Conservation (phyloP, 163 green algal genomes). For the Scenedesmus sp. region DNA sequence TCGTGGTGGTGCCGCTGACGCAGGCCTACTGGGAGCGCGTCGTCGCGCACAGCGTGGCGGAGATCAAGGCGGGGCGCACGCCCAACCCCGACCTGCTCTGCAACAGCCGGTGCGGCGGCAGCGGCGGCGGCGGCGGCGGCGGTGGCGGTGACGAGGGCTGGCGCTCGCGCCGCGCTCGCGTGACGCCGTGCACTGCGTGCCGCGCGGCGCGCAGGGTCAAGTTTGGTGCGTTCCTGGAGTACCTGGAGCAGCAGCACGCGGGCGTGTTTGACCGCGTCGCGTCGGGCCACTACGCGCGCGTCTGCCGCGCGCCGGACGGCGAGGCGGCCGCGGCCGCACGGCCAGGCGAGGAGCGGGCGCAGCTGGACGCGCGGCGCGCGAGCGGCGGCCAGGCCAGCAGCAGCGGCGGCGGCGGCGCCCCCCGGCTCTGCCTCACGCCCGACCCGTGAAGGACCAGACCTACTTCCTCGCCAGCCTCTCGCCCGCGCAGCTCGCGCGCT, state of each 20-base stretch:
- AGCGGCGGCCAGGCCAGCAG: constrained; percentile 30
- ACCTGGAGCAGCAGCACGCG: constrained; percentile 55
- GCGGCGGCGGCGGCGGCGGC: neutral
- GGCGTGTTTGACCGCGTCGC: constrained; percentile 88
- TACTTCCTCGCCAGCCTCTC: constrained; percentile 96
- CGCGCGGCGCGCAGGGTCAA: constrained; percentile 79
- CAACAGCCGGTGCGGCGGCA: constrained; percentile 78
- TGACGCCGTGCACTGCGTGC: too few species aligned
- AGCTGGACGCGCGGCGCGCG: neutral
- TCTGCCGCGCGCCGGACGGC: constrained; percentile 12
- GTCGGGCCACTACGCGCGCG: constrained; percentile 95
- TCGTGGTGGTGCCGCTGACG: constrained; percentile 87
- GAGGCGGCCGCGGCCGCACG: neutral
- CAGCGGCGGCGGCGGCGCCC: constrained; percentile 15
- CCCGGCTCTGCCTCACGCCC: constrained; percentile 22
- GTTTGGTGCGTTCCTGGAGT: constrained; percentile 92
- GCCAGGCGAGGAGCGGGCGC: constrained; percentile 5
- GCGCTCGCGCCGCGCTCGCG: too few species aligned
- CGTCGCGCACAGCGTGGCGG: constrained; percentile 81
- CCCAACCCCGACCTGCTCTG: constrained; percentile 99
- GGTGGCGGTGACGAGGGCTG: too few species aligned
- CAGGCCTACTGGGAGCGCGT: constrained; percentile 93
- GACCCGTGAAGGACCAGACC: constrained; percentile 98
- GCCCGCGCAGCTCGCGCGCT: constrained; percentile 75
- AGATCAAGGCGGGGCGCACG: constrained; percentile 89